Conservation (phyloP, 2,329 filamentous ascomycete genomes). For the Ceratocystis lukuohia region DNA sequence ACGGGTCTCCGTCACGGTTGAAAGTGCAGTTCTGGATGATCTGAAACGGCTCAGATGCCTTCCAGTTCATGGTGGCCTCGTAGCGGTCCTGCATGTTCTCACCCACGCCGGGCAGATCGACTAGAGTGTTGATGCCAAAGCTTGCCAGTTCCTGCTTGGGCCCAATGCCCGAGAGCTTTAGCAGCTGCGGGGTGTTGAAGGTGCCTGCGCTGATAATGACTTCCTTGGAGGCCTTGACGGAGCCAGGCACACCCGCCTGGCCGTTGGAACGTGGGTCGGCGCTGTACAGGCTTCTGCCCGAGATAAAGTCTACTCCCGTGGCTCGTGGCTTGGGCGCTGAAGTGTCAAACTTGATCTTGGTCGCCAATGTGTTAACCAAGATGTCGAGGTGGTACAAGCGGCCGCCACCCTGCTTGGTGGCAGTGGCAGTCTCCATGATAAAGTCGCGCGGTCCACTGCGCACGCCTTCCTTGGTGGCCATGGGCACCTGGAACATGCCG, state of each 20-base stretch:
- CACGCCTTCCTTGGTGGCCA: conserved; percentile 37
- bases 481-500: conserved; percentile 44
- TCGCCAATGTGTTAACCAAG: conserved; percentile 25
- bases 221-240: conserved; percentile 29
- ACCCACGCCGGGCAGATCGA: conserved; percentile 35
- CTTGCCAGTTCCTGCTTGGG: conserved; percentile 30
- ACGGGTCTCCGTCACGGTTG: conserved; percentile 17
- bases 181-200: conserved; percentile 39
- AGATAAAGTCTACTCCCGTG: conserved; percentile 28
- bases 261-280: conserved; percentile 27
- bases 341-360: conserved; percentile 29
- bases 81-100: conserved; percentile 37
- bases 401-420: conserved; percentile 23
- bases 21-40: conserved; percentile 15
- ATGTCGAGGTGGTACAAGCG: conserved; percentile 24
- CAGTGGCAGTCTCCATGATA: conserved; percentile 29
- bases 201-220: conserved; percentile 38
- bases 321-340: conserved; percentile 25
- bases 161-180: conserved; percentile 39
- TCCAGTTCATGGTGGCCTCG: conserved; percentile 28
- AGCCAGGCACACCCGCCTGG: conserved; percentile 12
- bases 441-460: conserved; percentile 45
- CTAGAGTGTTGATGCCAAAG: conserved; percentile 34
- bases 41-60: conserved; percentile 2
- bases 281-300: conserved; percentile 21